Percentiles rank a stretch among this genome's conserved stretches.
These are phyloP conservation scores for Hippophae rhamnoides DNA, from an alignment of 306 rosid species.

Conservation along the genomic window DNA sequence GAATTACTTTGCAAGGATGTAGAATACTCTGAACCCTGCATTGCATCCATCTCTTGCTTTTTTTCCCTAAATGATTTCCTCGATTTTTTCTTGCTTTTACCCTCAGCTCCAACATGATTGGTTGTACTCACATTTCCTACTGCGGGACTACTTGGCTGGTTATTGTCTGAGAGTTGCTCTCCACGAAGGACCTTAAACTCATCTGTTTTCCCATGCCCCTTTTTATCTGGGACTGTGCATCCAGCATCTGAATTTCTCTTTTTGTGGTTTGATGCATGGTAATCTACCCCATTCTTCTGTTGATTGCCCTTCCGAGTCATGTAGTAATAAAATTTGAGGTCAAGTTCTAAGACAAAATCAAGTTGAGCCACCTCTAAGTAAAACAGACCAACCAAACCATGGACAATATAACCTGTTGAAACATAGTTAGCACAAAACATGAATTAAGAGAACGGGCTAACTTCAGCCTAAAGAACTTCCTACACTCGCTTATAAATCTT, in stretches of 20 bases:
- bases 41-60: slow-evolving; percentile 40
- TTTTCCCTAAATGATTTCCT: slow-evolving; percentile 40
- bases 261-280: slow-evolving; percentile 42
- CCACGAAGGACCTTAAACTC: slow-evolving; percentile 50
- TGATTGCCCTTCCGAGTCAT: slow-evolving; percentile 97
- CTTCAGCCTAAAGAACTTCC: background rate
- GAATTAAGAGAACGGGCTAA: background rate
- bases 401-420: slow-evolving; percentile 7
- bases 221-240: slow-evolving; percentile 31
- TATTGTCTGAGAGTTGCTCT: slow-evolving; percentile 42
- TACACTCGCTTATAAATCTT: background rate
- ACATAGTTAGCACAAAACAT: background rate
- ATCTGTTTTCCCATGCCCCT: slow-evolving; percentile 37
- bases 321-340: slow-evolving; percentile 1
- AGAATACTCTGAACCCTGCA: slow-evolving; percentile 25
- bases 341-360: slow-evolving; percentile 17
- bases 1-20: slow-evolving; percentile 27
- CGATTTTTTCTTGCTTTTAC: slow-evolving; percentile 21
- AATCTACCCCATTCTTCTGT: slow-evolving; percentile 65
- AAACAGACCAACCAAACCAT: slow-evolving; percentile 15
- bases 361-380: slow-evolving; percentile 22
- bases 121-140: slow-evolving; percentile 27
- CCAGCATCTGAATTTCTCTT: slow-evolving; percentile 40
- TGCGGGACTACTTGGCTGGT: slow-evolving; percentile 25
- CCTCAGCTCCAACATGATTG: slow-evolving; percentile 31